phyloP scores from a whole-genome alignment of 345 rosid genomes.

The Capsella bursapastoris region DNA sequence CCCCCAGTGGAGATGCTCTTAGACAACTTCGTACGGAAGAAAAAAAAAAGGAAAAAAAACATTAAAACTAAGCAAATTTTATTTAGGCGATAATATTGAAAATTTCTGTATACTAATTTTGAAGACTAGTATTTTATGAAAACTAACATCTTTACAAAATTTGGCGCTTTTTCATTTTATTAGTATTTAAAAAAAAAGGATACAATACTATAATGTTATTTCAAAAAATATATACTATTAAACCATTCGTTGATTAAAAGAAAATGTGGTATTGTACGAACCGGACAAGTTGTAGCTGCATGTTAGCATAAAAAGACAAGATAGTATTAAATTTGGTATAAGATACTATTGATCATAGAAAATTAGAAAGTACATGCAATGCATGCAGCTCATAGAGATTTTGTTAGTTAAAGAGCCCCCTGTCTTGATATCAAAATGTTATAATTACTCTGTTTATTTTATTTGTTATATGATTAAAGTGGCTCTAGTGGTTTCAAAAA shows the following conservation, averaged over 20 bases:
- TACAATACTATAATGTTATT: background rate
- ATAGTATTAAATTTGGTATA: conserved; percentile 2
- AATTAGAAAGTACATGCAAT: background rate
- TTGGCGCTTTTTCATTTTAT: background rate
- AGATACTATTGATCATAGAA: conserved; percentile 33
- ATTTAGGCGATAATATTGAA: background rate
- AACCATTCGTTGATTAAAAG: background rate
- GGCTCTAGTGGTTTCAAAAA: conserved; percentile 2
- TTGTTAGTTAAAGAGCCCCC: conserved; percentile 19
- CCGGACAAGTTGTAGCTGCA: conserved; percentile 1
- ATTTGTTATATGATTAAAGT: conserved; percentile 19
- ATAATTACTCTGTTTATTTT: conserved; percentile 11
- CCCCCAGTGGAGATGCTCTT: too few relatives aligned
- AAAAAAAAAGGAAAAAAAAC: too few relatives aligned
- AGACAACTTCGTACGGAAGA: background rate
- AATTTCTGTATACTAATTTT: too few relatives aligned
- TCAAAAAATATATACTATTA: background rate
- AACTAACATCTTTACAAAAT: background rate
- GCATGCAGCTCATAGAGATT: conserved; percentile 16
- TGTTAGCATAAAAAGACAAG: background rate
- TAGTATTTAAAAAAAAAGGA: background rate
- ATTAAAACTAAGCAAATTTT: background rate
- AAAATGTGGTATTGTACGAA: background rate
- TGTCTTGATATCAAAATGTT: conserved; percentile 1
- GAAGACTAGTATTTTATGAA: too few relatives aligned